phyloP scores from a whole-genome alignment of 352 stramenopile species.

The Globisporangium mamillatum region DNA sequence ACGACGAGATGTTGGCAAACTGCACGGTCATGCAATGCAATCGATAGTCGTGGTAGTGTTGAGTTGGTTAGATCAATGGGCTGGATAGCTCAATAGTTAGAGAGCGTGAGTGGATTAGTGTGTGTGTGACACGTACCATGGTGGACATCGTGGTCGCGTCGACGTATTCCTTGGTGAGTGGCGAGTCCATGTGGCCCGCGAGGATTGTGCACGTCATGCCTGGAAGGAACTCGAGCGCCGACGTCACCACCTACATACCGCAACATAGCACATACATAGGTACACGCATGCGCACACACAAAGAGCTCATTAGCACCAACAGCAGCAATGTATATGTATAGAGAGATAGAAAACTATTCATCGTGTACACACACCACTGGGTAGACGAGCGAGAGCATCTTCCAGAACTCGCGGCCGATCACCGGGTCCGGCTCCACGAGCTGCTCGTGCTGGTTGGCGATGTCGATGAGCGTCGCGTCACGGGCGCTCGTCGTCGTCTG shows the following conservation, averaged over 20 bases:
- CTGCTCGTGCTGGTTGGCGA: slow-evolving; percentile 24
- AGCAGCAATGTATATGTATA: neutral
- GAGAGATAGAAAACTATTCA: neutral
- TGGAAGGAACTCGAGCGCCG: slow-evolving; percentile 50
- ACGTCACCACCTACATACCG: slow-evolving; percentile 24
- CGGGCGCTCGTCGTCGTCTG: neutral
- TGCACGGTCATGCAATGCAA: slow-evolving; percentile 13
- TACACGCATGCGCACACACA: slow-evolving; percentile 1
- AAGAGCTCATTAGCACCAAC: neutral
- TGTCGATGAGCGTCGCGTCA: slow-evolving; percentile 14
- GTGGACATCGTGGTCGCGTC: slow-evolving; percentile 49
- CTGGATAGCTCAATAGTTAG: neutral
- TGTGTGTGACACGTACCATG: slow-evolving; percentile 27
- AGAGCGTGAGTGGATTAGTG: neutral
- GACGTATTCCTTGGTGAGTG: slow-evolving; percentile 52
- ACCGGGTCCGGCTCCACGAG: slow-evolving; percentile 23
- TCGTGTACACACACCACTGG: slow-evolving; percentile 18
- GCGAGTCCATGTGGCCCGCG: slow-evolving; percentile 60
- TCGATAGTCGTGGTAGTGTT: too few relatives aligned
- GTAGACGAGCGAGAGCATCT: slow-evolving; percentile 24
- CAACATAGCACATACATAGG: neutral
- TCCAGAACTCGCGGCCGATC: slow-evolving; percentile 19
- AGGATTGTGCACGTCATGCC: slow-evolving; percentile 53
- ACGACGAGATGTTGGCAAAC: slow-evolving; percentile 73
- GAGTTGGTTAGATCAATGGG: too few relatives aligned